A percentile compares a stretch with the other conserved stretches of the same genome.
phyloP scores from a whole-genome alignment of 805 yeast genomes.

The Komagataella kurtzmanii region DNA sequence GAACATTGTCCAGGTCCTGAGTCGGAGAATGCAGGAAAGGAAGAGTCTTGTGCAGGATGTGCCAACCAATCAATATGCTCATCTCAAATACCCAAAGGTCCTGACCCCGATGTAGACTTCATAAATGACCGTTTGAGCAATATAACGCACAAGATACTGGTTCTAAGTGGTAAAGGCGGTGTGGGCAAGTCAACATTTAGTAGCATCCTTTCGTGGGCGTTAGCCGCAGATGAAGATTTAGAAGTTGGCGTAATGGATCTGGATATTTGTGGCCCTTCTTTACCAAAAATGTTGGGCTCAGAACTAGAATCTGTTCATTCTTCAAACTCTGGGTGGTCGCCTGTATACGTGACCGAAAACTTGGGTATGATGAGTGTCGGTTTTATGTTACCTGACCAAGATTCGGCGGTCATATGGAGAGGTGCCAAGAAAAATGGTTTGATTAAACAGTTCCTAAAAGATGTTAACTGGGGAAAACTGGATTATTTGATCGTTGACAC shows the following conservation, averaged over 20 bases:
- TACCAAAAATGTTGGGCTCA: slow-evolving; percentile 91
- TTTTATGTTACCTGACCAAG: slow-evolving; percentile 86
- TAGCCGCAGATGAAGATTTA: slow-evolving; percentile 65
- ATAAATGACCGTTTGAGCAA: slow-evolving; percentile 56
- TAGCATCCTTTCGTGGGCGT: slow-evolving; percentile 92
- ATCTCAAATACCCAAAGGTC: slow-evolving; percentile 74
- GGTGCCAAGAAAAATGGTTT: slow-evolving; percentile 92
- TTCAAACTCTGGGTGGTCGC: slow-evolving; percentile 91
- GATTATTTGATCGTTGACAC: slow-evolving; percentile 90
- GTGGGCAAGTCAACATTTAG: slow-evolving; percentile 97
- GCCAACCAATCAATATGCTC: slow-evolving; percentile 88
- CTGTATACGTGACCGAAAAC: slow-evolving; percentile 91
- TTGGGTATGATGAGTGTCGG: slow-evolving; percentile 92
- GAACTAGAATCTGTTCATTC: slow-evolving; percentile 77
- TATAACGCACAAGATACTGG: slow-evolving; percentile 66
- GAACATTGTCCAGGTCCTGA: slow-evolving; percentile 99
- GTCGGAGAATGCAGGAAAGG: slow-evolving; percentile 84
- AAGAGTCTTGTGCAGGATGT: slow-evolving; percentile 90
- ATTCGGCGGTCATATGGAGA: slow-evolving; percentile 93
- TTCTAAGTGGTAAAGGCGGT: slow-evolving; percentile 82
- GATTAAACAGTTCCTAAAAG: slow-evolving; percentile 86
- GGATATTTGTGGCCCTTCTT: slow-evolving; percentile 95
- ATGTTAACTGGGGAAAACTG: slow-evolving; percentile 87
- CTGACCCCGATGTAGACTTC: slow-evolving; percentile 81
- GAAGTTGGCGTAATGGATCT: slow-evolving; percentile 96